phyloP scores from a whole-genome alignment of 805 yeast genomes.

The Barnettozyma salicaria region DNA sequence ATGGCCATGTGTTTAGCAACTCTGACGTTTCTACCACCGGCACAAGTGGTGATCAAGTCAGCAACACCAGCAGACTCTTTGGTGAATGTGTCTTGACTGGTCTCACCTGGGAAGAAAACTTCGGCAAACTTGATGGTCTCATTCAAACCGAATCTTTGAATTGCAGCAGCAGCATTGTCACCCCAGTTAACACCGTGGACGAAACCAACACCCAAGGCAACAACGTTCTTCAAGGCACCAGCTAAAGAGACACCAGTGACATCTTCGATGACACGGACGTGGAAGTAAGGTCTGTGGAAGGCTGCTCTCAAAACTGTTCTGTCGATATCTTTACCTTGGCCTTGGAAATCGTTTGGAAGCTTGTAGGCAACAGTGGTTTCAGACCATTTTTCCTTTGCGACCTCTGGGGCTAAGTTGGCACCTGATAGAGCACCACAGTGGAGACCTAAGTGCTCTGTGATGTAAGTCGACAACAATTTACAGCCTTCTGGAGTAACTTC shows the following conservation, averaged over 20 bases:
- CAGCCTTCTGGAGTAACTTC: conserved; percentile 85
- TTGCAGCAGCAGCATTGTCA: conserved; percentile 95
- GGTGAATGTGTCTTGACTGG: conserved; percentile 62
- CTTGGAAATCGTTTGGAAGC: conserved; percentile 53
- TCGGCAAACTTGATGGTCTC: conserved; percentile 87
- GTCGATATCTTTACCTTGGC: conserved; percentile 50
- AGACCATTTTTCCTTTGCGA: conserved; percentile 92
- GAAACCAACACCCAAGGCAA: conserved; percentile 94
- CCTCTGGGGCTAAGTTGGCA: conserved; percentile 96
- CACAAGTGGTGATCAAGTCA: conserved; percentile 93
- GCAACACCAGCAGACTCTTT: conserved; percentile 97
- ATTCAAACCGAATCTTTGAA: conserved; percentile 90
- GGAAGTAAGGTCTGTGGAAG: conserved; percentile 98
- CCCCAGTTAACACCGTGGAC: conserved; percentile 99
- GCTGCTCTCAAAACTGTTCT: conserved; percentile 64
- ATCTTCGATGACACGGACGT: conserved; percentile 85
- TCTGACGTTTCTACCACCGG: conserved; percentile 94
- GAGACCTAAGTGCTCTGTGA: conserved; percentile 74
- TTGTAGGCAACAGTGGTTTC: conserved; percentile 96
- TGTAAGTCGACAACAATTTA: conserved; percentile 70
- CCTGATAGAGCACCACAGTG: conserved; percentile 96
- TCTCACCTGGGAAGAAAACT: conserved; percentile 58
- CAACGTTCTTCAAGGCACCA: conserved; percentile 95
- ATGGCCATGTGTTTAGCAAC: conserved; percentile 84
- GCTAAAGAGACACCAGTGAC: conserved; percentile 95